These are phyloP conservation scores for Tolypocladium cylindrosporum DNA, from an alignment of 2,329 filamentous ascomycete genomes.

Conservation along the genomic window DNA sequence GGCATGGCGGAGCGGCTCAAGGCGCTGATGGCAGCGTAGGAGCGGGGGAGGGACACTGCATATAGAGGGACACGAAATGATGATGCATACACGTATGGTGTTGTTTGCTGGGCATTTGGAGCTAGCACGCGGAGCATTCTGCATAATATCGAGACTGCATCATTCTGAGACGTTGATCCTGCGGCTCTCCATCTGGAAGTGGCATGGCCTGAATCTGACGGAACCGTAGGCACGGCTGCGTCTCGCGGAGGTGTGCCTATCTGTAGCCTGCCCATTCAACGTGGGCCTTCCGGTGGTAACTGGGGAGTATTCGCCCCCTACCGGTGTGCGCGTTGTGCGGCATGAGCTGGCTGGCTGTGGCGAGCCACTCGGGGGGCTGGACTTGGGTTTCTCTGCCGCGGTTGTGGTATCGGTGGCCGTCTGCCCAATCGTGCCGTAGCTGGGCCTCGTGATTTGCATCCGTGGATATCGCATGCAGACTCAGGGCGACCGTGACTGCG, in stretches of 20 bases:
- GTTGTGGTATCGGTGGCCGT: not conserved
- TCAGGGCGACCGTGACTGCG: slow-evolving; percentile 10
- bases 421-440: not conserved
- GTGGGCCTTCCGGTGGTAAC: not conserved
- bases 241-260: no score
- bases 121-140: not conserved
- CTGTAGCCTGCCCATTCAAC: not conserved
- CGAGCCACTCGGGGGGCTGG: not conserved
- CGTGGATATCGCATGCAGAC: not conserved
- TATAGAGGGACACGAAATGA: not conserved
- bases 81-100: not conserved
- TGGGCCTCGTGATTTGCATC: not conserved
- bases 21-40: not conserved
- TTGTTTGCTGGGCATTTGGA: not conserved
- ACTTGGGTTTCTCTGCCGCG: not conserved
- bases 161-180: not conserved
- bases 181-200: not conserved
- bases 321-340: not conserved
- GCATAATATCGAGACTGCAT: not conserved
- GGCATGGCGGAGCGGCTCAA: slow-evolving; percentile 36
- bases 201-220: not conserved
- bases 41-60: not conserved
- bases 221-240: not conserved
- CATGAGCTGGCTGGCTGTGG: not conserved
- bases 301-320: no score